These are phyloP conservation scores for Phytophthora vignae DNA, from an alignment of 352 stramenopile genomes.

Conservation along the genomic window DNA sequence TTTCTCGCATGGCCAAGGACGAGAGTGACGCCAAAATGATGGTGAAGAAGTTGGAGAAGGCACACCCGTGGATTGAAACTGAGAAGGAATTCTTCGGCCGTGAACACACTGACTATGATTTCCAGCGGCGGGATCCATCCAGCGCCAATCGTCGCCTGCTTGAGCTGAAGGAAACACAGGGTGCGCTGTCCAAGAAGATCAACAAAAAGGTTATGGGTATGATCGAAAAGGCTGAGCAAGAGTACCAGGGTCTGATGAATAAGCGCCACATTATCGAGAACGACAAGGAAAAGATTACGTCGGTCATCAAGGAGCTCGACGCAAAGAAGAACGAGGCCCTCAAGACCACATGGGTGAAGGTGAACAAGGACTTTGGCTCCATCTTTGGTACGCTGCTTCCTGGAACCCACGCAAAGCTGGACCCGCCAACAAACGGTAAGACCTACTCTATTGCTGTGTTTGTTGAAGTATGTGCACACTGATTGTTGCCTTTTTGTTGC, in stretches of 20 bases:
- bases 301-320: conserved; percentile 99
- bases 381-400: conserved; percentile 99
- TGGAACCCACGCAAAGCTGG: conserved; percentile 97
- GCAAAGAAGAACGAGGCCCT: conserved; percentile 98
- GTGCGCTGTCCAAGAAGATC: conserved; percentile 96
- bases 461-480: conserved; percentile 6
- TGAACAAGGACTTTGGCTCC: conserved; percentile 99
- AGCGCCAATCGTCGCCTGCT: conserved; percentile 90
- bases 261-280: conserved; percentile 99
- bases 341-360: conserved; percentile 98
- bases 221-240: conserved; percentile 99
- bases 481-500: conserved; percentile 11
- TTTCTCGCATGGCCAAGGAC: conserved; percentile 94
- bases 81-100: conserved; percentile 98
- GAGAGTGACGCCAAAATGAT: conserved; percentile 90
- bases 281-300: conserved; percentile 99
- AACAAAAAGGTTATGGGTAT: conserved; percentile 99
- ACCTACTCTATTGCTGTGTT: not conserved
- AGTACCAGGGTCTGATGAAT: conserved; percentile 98
- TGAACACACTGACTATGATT: conserved; percentile 98
- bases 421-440: conserved; percentile 93
- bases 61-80: conserved; percentile 97
- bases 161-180: conserved; percentile 94
- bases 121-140: conserved; percentile 89
- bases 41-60: conserved; percentile 93